These are phyloP conservation scores for Fusarium sp. DNA, from an alignment of 2,329 filamentous ascomycete genomes.

Conservation along the genomic window DNA sequence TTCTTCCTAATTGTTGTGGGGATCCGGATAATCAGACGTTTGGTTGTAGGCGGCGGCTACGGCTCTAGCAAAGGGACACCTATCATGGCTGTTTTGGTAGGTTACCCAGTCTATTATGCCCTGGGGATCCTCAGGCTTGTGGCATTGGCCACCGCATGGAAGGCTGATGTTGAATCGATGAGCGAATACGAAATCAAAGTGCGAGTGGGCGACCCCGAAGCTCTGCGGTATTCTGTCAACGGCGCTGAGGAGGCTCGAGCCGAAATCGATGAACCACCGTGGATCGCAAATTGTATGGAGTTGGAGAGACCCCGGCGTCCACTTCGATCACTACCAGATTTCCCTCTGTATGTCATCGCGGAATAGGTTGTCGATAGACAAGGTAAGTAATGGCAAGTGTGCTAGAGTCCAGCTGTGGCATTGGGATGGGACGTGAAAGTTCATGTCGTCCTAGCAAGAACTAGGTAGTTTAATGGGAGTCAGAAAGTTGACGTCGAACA, in stretches of 20 bases:
- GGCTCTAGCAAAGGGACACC: background rate
- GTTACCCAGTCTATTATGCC: background rate
- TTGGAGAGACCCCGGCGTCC: background rate
- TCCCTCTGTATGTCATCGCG: background rate
- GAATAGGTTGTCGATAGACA: background rate
- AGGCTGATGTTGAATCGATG: background rate
- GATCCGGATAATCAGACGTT: background rate
- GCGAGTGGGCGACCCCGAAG: background rate
- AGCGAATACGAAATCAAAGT: background rate
- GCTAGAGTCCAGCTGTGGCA: background rate
- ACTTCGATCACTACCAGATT: background rate
- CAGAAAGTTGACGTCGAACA: background rate
- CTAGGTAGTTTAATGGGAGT: too few species aligned
- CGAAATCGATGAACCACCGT: background rate
- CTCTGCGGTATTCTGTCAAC: background rate
- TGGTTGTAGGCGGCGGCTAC: background rate
- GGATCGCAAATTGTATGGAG: background rate
- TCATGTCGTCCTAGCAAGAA: background rate
- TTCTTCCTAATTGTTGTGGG: background rate
- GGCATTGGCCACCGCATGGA: constrained; percentile 9
- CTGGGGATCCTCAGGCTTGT: constrained; percentile 14
- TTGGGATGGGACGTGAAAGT: background rate
- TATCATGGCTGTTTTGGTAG: background rate
- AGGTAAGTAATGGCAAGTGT: background rate
- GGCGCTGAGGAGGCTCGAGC: background rate